Conservation (phyloP, 495 filamentous ascomycete species). For the Aspergillus indologenus region DNA sequence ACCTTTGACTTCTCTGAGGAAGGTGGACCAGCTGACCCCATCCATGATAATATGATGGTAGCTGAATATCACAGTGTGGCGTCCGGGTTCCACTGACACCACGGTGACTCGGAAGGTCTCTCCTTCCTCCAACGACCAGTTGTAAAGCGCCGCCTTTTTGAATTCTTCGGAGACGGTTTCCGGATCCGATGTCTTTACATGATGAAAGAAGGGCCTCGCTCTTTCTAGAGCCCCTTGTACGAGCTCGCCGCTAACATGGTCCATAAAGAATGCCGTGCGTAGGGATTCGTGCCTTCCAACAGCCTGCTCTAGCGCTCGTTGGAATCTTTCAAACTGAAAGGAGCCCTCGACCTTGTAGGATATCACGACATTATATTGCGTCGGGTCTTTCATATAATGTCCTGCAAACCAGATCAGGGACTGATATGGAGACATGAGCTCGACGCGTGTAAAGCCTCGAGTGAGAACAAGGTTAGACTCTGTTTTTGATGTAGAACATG, state of each 20-base stretch:
- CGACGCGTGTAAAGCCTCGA: background rate
- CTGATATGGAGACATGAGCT: slow-evolving; percentile 4
- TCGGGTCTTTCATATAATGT: slow-evolving; percentile 8
- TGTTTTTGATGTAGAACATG: too few species aligned
- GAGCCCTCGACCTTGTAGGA: slow-evolving; percentile 2
- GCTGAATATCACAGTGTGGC: slow-evolving; percentile 7
- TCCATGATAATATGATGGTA: slow-evolving; percentile 14
- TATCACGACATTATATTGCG: slow-evolving; percentile 5
- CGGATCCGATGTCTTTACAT: background rate
- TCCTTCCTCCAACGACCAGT: slow-evolving; percentile 1
- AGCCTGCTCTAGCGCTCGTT: background rate
- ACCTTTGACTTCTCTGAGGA: background rate
- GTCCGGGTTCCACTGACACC: background rate
- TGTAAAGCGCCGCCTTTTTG: background rate
- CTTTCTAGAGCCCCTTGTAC: background rate
- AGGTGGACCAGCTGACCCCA: slow-evolving; percentile 5
- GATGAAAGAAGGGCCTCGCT: background rate
- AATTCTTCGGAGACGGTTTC: background rate
- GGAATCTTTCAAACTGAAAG: background rate
- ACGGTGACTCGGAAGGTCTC: slow-evolving; percentile 5
- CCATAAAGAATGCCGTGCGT: slow-evolving; percentile 5
- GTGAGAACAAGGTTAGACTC: too few species aligned
- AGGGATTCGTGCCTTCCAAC: slow-evolving; percentile 2
- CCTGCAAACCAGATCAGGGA: slow-evolving; percentile 6
- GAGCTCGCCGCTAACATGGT: background rate